These are phyloP conservation scores for Rhododendron kiyosumense DNA, from an alignment of 148 eudicot genomes.

Conservation along the genomic window DNA sequence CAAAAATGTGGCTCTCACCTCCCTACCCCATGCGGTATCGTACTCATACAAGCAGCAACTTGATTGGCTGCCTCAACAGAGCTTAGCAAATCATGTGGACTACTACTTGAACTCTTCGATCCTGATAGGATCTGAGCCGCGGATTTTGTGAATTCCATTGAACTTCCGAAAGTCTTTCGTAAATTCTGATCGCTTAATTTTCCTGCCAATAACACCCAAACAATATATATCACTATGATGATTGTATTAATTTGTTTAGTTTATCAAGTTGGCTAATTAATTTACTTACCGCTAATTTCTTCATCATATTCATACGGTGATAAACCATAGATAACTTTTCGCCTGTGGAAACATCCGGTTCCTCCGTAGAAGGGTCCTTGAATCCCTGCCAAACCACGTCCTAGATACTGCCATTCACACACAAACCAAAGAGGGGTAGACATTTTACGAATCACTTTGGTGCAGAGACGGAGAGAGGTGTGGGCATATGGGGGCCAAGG, in stretches of 20 bases:
- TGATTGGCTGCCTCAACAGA: neutral
- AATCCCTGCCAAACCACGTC: constrained; percentile 19
- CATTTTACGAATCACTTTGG: neutral
- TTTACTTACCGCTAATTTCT: constrained; percentile 10
- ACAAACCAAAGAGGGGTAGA: neutral
- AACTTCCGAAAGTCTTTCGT: constrained; percentile 22
- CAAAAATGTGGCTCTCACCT: neutral
- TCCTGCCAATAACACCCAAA: constrained; percentile 1
- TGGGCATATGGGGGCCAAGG: no score
- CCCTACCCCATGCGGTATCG: neutral
- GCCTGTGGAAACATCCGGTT: constrained; percentile 33
- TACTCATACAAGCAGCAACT: neutral
- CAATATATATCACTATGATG: neutral
- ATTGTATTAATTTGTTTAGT: no score
- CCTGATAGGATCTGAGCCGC: constrained; percentile 15
- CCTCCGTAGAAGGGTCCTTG: constrained; percentile 34
- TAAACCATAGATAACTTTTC: no score
- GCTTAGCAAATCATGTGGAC: neutral
- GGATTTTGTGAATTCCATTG: constrained; percentile 14
- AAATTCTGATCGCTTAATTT: constrained; percentile 9
- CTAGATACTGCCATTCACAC: constrained; percentile 11
- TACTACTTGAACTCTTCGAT: neutral
- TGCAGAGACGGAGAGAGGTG: no score
- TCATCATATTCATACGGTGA: no score
- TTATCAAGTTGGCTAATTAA: no score